Conservation (phyloP, 805 yeast species). For the Metschnikowia baotianmanensis region DNA sequence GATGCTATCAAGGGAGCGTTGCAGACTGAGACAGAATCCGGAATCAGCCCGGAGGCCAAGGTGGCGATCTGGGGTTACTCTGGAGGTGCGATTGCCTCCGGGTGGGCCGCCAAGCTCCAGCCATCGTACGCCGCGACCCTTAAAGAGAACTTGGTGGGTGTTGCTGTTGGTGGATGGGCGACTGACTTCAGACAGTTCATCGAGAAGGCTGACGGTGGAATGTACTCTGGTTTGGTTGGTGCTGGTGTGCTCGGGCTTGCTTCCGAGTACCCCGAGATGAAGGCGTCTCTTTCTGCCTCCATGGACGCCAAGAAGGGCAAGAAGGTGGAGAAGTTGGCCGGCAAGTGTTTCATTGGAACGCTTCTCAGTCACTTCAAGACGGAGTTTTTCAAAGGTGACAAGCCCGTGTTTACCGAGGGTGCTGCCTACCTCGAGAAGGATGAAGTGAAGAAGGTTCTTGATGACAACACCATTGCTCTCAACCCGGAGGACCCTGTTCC, state of each 20-base stretch:
- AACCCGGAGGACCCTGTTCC: conserved; percentile 16
- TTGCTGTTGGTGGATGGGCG: conserved; percentile 36
- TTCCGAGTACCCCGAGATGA: conserved; percentile 25
- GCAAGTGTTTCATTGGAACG: no score
- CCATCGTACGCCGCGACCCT: conserved; percentile 37
- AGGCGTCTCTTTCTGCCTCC: no score
- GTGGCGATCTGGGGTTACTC: conserved; percentile 35
- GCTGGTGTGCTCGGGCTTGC: conserved; percentile 29
- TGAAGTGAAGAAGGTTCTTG: conserved; percentile 6
- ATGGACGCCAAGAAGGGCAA: no score
- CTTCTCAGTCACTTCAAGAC: no score
- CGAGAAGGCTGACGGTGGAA: conserved; percentile 23
- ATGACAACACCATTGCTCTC: conserved; percentile 9
- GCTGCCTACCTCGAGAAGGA: conserved; percentile 1
- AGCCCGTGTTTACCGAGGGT: no score
- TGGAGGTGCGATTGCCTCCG: conserved; percentile 39
- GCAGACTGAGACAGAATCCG: conserved; percentile 17
- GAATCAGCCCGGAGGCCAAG: conserved; percentile 20
- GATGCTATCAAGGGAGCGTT: conserved; percentile 31
- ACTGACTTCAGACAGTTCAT: conserved; percentile 30
- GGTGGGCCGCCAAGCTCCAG: conserved; percentile 38
- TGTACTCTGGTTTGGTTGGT: conserved; percentile 30
- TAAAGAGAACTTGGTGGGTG: conserved; percentile 25
- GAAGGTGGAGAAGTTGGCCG: no score
- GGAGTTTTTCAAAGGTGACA: neutral